Evolutionary conservation across 2,329 filamentous ascomycete genomes (phyloP).

Genomic region (Aschersonia sp.): DNA sequence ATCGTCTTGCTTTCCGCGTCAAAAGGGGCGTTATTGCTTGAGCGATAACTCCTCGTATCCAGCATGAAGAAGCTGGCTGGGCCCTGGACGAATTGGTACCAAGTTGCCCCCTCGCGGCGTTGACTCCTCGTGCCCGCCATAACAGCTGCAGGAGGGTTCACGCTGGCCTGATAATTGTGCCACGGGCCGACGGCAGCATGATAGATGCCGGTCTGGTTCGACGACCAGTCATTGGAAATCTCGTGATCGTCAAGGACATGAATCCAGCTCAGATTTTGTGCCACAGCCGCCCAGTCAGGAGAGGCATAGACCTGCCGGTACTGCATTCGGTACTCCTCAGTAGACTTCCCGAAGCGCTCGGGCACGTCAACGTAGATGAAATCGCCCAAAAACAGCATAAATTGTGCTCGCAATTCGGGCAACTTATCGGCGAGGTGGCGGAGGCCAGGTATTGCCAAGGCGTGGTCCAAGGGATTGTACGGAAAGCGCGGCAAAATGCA

Average conservation of each 20-base stretch:
- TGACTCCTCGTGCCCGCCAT: constrained; percentile 25
- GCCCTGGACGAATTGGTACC: constrained; percentile 80
- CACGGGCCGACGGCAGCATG: constrained; percentile 69
- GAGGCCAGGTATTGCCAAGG: constrained; percentile 70
- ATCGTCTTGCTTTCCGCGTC: constrained; percentile 64
- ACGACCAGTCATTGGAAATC: constrained; percentile 67
- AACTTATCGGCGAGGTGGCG: constrained; percentile 61
- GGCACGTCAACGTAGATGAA: constrained; percentile 91
- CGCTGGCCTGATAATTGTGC: constrained; percentile 68
- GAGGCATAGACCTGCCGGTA: constrained; percentile 94
- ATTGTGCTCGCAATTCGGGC: constrained; percentile 56
- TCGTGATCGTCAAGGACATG: constrained; percentile 96
- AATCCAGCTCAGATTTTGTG: constrained; percentile 82
- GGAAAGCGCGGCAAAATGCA: constrained; percentile 88
- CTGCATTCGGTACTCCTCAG: constrained; percentile 71
- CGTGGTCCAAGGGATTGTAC: constrained; percentile 71
- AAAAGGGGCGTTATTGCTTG: constrained; percentile 44
- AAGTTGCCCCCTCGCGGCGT: constrained; percentile 47
- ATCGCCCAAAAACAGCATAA: constrained; percentile 72
- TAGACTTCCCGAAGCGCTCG: constrained; percentile 54
- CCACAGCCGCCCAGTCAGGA: constrained; percentile 70
- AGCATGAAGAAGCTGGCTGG: constrained; percentile 90
- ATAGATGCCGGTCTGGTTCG: constrained; percentile 1
- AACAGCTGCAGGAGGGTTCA: constrained; percentile 62
- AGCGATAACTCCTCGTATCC: constrained; percentile 80